These are phyloP conservation scores for Schwanniomyces yamadae DNA, from an alignment of 805 yeast genomes.

Conservation along the genomic window DNA sequence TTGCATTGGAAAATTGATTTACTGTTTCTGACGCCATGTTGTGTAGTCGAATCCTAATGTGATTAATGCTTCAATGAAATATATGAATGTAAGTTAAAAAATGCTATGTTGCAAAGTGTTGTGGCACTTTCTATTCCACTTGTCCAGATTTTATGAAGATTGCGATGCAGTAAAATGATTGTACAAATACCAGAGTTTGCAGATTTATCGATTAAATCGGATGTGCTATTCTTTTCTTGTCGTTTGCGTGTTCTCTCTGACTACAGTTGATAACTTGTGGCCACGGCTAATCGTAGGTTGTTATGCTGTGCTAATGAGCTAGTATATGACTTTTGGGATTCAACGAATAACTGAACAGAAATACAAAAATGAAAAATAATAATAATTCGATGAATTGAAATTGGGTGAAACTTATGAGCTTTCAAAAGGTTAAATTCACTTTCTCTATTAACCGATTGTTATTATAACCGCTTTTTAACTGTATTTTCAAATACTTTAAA, in stretches of 20 bases:
- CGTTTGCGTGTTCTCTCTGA: too few species aligned
- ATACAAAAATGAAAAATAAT: conserved; percentile 1
- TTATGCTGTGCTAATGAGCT: too few species aligned
- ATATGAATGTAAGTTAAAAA: background rate
- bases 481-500: conserved; percentile 1
- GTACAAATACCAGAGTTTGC: too few species aligned
- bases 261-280: too few species aligned
- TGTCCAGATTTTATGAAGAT: too few species aligned
- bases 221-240: too few species aligned
- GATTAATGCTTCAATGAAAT: conserved; percentile 1
- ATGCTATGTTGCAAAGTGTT: conserved; percentile 3
- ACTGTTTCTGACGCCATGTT: conserved; percentile 3
- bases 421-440: background rate
- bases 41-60: background rate
- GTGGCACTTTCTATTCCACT: too few species aligned
- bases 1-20: conserved; percentile 6
- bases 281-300: too few species aligned
- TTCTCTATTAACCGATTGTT: conserved; percentile 1
- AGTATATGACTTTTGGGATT: conserved; percentile 2
- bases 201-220: too few species aligned
- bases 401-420: background rate
- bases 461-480: conserved; percentile 2
- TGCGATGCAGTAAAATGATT: too few species aligned
- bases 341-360: conserved; percentile 1
- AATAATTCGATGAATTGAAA: conserved; percentile 2